Evolutionary conservation across 345 rosid genomes (phyloP).

Genomic region (Salix koriyanagi): DNA sequence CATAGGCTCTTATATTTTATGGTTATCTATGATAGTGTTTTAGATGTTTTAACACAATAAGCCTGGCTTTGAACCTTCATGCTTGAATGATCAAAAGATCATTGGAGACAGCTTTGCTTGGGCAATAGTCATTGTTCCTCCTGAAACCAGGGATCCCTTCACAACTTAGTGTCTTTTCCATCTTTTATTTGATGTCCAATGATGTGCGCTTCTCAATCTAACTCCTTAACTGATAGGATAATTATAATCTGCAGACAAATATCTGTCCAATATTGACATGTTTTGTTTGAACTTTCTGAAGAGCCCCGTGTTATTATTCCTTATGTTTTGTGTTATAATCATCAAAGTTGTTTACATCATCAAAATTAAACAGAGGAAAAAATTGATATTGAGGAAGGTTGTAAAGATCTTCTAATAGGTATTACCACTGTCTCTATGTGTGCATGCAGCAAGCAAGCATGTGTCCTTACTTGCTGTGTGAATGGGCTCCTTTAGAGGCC

Average conservation of each 20-base stretch:
- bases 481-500: background rate
- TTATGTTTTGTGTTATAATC: background rate
- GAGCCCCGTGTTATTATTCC: background rate
- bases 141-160: background rate
- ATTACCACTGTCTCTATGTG: background rate
- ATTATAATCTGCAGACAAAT: background rate
- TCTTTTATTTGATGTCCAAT: background rate
- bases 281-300: background rate
- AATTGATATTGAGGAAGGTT: background rate
- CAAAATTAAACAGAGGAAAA: background rate
- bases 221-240: background rate
- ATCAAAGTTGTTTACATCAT: background rate
- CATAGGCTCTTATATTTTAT: too few relatives aligned
- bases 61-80: background rate
- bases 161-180: background rate
- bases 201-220: background rate
- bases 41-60: too few relatives aligned
- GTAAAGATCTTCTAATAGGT: background rate
- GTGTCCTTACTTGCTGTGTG: background rate
- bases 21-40: too few relatives aligned
- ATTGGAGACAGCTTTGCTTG: background rate
- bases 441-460: too few relatives aligned
- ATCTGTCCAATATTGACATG: background rate
- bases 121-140: background rate
- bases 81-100: background rate